These are phyloP conservation scores for Lophium mytilinum DNA, from an alignment of 495 filamentous ascomycete species.

Conservation along the genomic window DNA sequence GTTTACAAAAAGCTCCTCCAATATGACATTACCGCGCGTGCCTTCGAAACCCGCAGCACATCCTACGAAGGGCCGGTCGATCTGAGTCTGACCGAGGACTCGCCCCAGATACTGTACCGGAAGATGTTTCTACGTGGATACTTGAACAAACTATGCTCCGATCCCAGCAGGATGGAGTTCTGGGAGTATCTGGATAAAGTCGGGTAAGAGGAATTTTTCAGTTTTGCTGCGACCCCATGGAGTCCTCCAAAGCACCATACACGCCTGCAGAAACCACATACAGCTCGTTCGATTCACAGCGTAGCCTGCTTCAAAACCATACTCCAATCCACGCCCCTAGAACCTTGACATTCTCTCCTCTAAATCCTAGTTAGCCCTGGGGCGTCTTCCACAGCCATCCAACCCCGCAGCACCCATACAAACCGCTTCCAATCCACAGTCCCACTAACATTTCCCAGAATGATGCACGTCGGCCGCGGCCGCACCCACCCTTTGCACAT, in stretches of 20 bases:
- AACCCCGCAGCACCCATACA: no score
- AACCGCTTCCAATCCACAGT: no score
- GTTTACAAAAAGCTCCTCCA: conserved; percentile 71
- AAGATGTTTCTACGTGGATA: conserved; percentile 72
- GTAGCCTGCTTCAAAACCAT: no score
- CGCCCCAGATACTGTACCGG: conserved; percentile 62
- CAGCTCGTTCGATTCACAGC: no score
- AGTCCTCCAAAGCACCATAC: no score
- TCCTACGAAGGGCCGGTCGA: conserved; percentile 55
- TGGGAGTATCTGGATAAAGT: conserved; percentile 77
- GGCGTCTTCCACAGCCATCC: no score
- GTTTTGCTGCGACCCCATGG: no score
- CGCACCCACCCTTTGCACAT: conserved; percentile 58
- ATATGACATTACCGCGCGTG: conserved; percentile 65
- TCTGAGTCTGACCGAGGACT: conserved; percentile 51
- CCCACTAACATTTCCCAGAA: conserved; percentile 19
- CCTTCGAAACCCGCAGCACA: conserved; percentile 59
- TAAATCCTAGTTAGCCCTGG: no score
- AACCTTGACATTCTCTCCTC: background rate
- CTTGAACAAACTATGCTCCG: conserved; percentile 58
- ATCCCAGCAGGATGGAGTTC: conserved; percentile 64
- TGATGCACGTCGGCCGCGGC: conserved; percentile 63
- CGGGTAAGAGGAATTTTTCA: conserved; percentile 38
- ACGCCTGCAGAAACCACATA: no score
- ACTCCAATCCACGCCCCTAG: background rate